Percentiles rank a stretch among this genome's conserved stretches.
Evolutionary conservation across 2,329 filamentous ascomycete genomes (phyloP).

Genomic region (Hymenoscyphus occultus): DNA sequence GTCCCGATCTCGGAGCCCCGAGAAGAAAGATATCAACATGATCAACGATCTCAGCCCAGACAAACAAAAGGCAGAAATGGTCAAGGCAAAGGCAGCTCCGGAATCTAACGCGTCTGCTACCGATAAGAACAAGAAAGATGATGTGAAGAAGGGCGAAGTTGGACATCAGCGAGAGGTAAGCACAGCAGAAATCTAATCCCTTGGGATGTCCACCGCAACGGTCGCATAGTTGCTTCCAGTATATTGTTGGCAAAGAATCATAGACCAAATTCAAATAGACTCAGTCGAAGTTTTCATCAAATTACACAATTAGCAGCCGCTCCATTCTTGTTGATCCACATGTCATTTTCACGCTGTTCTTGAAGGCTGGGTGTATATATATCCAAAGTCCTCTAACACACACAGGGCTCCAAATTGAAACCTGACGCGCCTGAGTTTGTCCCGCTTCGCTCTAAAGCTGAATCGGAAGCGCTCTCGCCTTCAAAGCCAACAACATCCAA

Average conservation of each 20-base stretch:
- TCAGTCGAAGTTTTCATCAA: conserved; percentile 2
- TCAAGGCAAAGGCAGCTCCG: conserved; percentile 21
- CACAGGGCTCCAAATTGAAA: conserved; percentile 36
- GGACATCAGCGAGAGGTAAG: conserved; percentile 32
- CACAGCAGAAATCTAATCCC: conserved; percentile 16
- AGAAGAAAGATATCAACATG: conserved; percentile 29
- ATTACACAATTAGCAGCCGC: neutral
- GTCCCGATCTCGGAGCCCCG: conserved; percentile 28
- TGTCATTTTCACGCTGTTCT: neutral
- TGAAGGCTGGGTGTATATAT: neutral
- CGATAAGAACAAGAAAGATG: conserved; percentile 13
- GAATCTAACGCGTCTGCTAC: conserved; percentile 14
- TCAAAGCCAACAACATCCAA: conserved; percentile 17
- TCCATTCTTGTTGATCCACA: neutral
- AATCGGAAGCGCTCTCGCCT: conserved; percentile 7
- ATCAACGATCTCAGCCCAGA: conserved; percentile 33
- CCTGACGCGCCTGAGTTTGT: conserved; percentile 43
- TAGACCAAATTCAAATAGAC: neutral
- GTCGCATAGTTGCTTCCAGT: conserved; percentile 1
- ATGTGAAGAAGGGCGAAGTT: conserved; percentile 14
- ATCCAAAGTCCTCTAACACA: conserved; percentile 6
- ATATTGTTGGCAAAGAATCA: neutral
- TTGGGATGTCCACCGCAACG: neutral
- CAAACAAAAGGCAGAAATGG: conserved; percentile 21
- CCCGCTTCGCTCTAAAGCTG: conserved; percentile 25